Percentiles rank a stretch among this genome's conserved stretches.
These are phyloP conservation scores for Herpetomonas samuelpessoai DNA, from an alignment of 208 protist species.

Conservation along the genomic window DNA sequence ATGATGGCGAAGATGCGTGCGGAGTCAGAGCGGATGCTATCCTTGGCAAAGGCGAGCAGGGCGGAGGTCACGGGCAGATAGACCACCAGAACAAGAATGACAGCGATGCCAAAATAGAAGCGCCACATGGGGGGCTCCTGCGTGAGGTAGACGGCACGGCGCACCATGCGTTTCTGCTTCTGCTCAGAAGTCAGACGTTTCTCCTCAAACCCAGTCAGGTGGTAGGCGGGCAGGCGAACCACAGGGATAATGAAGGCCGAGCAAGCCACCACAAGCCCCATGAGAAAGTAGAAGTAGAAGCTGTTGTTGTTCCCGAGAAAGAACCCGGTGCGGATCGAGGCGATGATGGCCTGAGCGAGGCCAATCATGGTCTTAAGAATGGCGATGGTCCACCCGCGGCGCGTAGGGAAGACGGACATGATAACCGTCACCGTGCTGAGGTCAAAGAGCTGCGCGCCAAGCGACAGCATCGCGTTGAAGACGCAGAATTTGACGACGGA, in stretches of 20 bases:
- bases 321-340: constrained; percentile 47
- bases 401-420: constrained; percentile 51
- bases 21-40: background rate
- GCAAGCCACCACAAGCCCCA: constrained; percentile 19
- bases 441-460: constrained; percentile 51
- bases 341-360: constrained; percentile 59
- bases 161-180: constrained; percentile 10
- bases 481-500: constrained; percentile 29
- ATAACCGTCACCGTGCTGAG: constrained; percentile 43
- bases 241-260: constrained; percentile 24
- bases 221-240: constrained; percentile 56
- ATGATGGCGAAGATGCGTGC: constrained; percentile 35
- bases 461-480: constrained; percentile 40
- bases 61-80: constrained; percentile 54
- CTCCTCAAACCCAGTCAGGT: constrained; percentile 48
- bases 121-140: constrained; percentile 54
- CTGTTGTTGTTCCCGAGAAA: constrained; percentile 19
- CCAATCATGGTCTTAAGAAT: constrained; percentile 75
- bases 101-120: constrained; percentile 43
- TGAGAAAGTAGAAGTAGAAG: constrained; percentile 64
- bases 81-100: constrained; percentile 49
- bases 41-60: constrained; percentile 30
- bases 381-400: constrained; percentile 40
- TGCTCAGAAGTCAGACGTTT: constrained; percentile 23
- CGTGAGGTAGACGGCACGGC: constrained; percentile 31